Conservation (phyloP, 306 rosid genomes). For the Citrullus amarus region DNA sequence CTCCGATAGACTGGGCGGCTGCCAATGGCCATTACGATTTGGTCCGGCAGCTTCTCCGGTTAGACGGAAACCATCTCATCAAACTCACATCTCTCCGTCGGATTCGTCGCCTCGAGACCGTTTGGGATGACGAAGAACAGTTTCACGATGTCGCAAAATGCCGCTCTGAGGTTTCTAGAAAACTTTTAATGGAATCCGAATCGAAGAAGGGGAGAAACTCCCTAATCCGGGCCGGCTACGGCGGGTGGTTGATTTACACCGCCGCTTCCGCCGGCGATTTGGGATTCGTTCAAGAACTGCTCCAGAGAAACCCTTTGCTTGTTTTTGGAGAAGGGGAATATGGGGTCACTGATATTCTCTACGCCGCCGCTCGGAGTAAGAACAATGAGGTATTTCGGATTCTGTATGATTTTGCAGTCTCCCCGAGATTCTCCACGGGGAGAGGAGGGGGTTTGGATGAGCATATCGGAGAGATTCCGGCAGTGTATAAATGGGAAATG, state of each 20-base stretch:
- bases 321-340: conserved; percentile 73
- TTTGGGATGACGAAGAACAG: conserved; percentile 88
- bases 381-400: conserved; percentile 41
- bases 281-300: conserved; percentile 42
- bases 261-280: conserved; percentile 94
- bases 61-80: conserved; percentile 83
- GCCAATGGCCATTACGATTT: conserved; percentile 94
- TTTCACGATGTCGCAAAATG: conserved; percentile 68
- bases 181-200: conserved; percentile 58
- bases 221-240: conserved; percentile 67
- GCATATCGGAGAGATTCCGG: conserved; percentile 52
- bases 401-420: conserved; percentile 58
- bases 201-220: conserved; percentile 54
- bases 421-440: conserved; percentile 49
- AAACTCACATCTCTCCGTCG: conserved; percentile 89
- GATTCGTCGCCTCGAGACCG: conserved; percentile 78
- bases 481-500: conserved; percentile 78
- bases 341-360: conserved; percentile 60
- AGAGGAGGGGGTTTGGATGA: conserved; percentile 51
- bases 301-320: conserved; percentile 44
- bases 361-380: conserved; percentile 61
- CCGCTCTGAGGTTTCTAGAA: conserved; percentile 51
- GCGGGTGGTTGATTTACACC: conserved; percentile 96
- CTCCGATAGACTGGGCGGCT: conserved; percentile 95
- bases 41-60: conserved; percentile 66